These are phyloP conservation scores for Vitis vinifera DNA, from an alignment of 164 flowering plant genomes.

Conservation along the genomic window DNA sequence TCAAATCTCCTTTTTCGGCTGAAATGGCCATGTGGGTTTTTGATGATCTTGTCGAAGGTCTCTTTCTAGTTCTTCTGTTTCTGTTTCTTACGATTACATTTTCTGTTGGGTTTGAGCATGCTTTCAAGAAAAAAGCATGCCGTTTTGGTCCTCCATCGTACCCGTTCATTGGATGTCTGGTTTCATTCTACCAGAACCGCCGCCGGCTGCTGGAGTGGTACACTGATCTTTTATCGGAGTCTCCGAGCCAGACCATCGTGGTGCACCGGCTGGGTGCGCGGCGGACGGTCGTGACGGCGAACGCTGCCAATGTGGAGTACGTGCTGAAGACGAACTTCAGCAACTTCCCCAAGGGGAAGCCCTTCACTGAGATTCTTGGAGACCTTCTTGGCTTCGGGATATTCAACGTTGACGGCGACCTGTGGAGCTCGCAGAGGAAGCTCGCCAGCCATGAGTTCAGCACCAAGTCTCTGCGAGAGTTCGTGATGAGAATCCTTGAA, in stretches of 20 bases:
- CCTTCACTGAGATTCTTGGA: constrained; percentile 76
- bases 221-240: constrained; percentile 58
- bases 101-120: no score
- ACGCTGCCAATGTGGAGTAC: constrained; percentile 81
- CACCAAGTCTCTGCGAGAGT: constrained; percentile 45
- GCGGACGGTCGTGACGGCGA: constrained; percentile 68
- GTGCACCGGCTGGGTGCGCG: constrained; percentile 57
- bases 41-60: no score
- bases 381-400: constrained; percentile 86
- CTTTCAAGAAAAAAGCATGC: no score
- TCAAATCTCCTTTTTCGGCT: no score
- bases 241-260: constrained; percentile 59
- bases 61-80: neutral
- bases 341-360: constrained; percentile 83
- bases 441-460: constrained; percentile 73
- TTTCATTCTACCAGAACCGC: constrained; percentile 63
- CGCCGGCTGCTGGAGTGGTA: constrained; percentile 71
- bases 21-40: no score
- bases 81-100: neutral
- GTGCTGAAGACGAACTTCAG: constrained; percentile 67
- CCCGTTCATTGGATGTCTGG: constrained; percentile 64
- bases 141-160: constrained; percentile 41
- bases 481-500: constrained; percentile 36
- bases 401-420: constrained; percentile 79
- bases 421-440: constrained; percentile 74